phyloP scores from a whole-genome alignment of 2,329 filamentous ascomycete genomes.

The Ophiocordyceps camponoti-rufipedis region DNA sequence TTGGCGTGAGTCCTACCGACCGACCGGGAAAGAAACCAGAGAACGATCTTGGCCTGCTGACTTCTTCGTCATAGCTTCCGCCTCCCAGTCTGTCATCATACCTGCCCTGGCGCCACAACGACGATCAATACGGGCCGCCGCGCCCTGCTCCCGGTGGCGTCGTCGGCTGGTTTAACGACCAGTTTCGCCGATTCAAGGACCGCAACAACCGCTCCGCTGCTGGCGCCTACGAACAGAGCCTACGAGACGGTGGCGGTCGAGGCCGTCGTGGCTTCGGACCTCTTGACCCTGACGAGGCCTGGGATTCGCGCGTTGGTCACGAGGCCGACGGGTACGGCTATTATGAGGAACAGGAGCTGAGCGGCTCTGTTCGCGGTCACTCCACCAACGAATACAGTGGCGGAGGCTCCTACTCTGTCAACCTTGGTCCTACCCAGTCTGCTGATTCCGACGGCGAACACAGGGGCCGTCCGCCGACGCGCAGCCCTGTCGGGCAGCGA shows the following conservation, averaged over 20 bases:
- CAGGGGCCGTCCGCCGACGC: conserved; percentile 25
- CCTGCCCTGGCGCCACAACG: conserved; percentile 47
- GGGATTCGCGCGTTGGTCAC: conserved; percentile 63
- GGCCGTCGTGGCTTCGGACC: conserved; percentile 42
- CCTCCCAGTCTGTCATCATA: conserved; percentile 49
- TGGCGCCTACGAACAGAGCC: conserved; percentile 53
- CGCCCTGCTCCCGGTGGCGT: conserved; percentile 42
- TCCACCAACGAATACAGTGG: conserved; percentile 12
- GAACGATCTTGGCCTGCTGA: neutral
- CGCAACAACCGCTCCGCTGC: conserved; percentile 46
- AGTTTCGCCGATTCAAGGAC: conserved; percentile 43
- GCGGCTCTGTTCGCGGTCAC: conserved; percentile 16
- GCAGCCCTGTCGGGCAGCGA: conserved; percentile 16
- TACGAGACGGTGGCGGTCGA: conserved; percentile 18
- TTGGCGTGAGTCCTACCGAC: conserved; percentile 35
- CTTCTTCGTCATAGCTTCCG: conserved; percentile 34
- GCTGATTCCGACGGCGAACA: conserved; percentile 12
- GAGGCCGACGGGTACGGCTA: conserved; percentile 53
- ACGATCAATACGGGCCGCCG: conserved; percentile 29
- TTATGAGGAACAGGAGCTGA: conserved; percentile 63
- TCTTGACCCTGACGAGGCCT: conserved; percentile 69
- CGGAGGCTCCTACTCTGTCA: conserved; percentile 29
- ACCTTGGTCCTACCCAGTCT: conserved; percentile 20
- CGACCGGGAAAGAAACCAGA: neutral
- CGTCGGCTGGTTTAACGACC: conserved; percentile 54